Base-by-base conservation (phyloP, 1,284 basidiomycete genomes). In the Naganishia liquefaciens region DNA sequence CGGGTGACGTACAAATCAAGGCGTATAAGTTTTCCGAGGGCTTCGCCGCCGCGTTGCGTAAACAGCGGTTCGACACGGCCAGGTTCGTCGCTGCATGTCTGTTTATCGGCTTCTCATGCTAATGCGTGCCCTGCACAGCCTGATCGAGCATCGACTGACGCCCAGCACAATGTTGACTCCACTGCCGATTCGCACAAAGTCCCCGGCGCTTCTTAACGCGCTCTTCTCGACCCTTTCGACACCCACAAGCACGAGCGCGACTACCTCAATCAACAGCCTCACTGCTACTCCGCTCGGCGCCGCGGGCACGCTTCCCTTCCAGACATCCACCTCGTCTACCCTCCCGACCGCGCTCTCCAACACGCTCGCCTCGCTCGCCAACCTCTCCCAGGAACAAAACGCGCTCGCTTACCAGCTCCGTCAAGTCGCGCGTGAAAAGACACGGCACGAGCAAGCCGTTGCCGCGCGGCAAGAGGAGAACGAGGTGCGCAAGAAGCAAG, bases 401-500 rank as follows among this genome's bases (percentile, higher is more conserved):
- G 97, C 97, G 77, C 85, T 97, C 65, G 93, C 90, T 54, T 99
- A 94, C 83, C 83, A 94, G 74, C 84, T 85, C 53, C 88, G 95
- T 65, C 93, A 97, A 78, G 93, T 97, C 72, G 89, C 88, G 27
- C 86, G 95, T 52, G 95, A 98, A 79, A 89, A 88, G 75, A 81
- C 84, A 44, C 86, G 87, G 68, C 91, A 93, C 67, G 95, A 99
- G 68, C 81, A 82, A 64, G 87, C 88, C 72, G 79, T 94, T 63
- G 84, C 84, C 72, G 92, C 92, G 77, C 86, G 93, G 71, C 90
- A 89, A 75, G 91, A 95, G 74, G 95, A 98, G 80, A 97, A 94
- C 75, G 86, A 85, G 25, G 81, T 83, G 65, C 85, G 95, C 64
- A 85, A 89, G 68, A 87, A 87, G 54, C 89, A 94, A 73, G 93